Evolutionary conservation across 2,329 filamentous ascomycete genomes (phyloP).

Genomic region (Xylariaceae sp.): DNA sequence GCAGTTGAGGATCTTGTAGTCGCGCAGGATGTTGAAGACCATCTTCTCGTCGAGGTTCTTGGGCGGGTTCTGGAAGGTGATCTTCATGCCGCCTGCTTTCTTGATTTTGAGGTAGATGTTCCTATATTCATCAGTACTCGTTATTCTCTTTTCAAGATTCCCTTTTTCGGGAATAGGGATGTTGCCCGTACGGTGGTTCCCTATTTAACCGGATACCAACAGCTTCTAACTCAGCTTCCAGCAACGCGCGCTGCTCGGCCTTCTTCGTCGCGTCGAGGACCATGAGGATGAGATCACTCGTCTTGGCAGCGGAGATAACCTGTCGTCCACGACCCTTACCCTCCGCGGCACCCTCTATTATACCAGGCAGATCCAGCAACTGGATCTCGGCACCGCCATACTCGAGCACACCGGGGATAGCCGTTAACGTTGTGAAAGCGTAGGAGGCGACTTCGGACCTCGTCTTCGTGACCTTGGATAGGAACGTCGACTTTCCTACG

Average conservation of each 20-base stretch:
- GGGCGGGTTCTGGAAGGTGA: constrained; percentile 85
- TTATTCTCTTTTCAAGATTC: background rate
- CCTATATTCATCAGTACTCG: constrained; percentile 38
- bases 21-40: constrained; percentile 92
- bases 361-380: constrained; percentile 93
- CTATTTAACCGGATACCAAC: constrained; percentile 92
- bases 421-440: constrained; percentile 94
- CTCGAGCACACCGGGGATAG: constrained; percentile 93
- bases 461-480: constrained; percentile 99
- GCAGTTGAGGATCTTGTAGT: constrained; percentile 98
- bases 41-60: constrained; percentile 96
- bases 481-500: constrained; percentile 95
- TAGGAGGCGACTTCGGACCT: constrained; percentile 95
- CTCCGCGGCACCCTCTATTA: constrained; percentile 94
- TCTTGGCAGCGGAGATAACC: constrained; percentile 97
- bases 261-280: constrained; percentile 93
- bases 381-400: constrained; percentile 98
- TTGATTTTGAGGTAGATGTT: constrained; percentile 98
- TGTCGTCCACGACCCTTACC: constrained; percentile 93
- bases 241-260: constrained; percentile 80
- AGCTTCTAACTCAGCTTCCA: constrained; percentile 90
- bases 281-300: constrained; percentile 95
- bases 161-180: background rate
- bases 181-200: constrained; percentile 67
- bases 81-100: constrained; percentile 97